Base-by-base conservation (phyloP, 1,284 basidiomycete species). In the Wallemia hederae region DNA sequence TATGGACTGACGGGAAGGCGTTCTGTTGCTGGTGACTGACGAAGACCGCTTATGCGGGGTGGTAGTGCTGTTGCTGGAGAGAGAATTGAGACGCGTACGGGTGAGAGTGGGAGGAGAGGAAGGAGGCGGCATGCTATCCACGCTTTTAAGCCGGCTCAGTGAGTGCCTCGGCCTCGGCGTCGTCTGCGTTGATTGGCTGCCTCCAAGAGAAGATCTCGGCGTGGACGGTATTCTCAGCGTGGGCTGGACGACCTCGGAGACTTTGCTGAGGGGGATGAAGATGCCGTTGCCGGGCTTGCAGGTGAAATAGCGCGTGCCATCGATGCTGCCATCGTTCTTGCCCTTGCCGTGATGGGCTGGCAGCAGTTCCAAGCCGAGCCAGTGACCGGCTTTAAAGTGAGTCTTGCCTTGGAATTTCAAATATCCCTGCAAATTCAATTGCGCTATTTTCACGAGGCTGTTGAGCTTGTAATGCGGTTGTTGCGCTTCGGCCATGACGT, bases 311-410 rank as follows among this genome's bases (percentile, higher is more conserved):
- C 72, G 66, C 61, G 82, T 75, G 27, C 85, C 90, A 59, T 83
- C 76, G 0, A 99, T 85, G 1, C 80, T 78, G 1, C 94, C 94
- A 67, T 98, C 85, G 73, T 99, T 98, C 80, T 97, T 97, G 34
- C 94, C 94, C 57, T 80, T 82, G 14, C 39, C 39, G n/a, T 49
- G 39, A 49, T 49, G 39, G 14, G 19, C 14, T 15, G 39, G 39
- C 22, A 49, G 39, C 61, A 98, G 78, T 69, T 91, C 88, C 62
- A 98, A 80, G 19, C 94, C 94, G 62, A 96, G 78, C 94, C 94
- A 98, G 72, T 84, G 83, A 0, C 94, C 94, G 1, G 80, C 70
- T 17, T 87, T 80, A 69, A 98, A 98, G 1, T 78, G 77, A 0
- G 94, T 77, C 59, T 49, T n/a, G 3, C 39, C 39, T 14, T 49